Percentiles rank a stretch among this genome's conserved stretches.
Conservation (phyloP, 306 rosid species). For the Castanea mollissima region DNA sequence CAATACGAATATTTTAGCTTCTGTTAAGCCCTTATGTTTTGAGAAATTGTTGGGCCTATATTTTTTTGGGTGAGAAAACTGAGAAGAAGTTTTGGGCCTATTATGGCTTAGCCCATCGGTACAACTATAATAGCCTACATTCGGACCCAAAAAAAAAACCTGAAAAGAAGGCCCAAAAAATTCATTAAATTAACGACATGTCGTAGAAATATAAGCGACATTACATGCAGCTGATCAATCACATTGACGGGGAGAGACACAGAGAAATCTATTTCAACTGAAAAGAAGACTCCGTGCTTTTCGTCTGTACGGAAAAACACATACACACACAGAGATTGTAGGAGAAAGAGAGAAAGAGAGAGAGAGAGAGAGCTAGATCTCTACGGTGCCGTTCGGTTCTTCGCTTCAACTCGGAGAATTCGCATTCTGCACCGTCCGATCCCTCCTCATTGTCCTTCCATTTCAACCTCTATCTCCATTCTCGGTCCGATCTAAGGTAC, state of each 20-base stretch:
- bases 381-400: slow-evolving; percentile 38
- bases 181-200: not conserved
- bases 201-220: not conserved
- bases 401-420: slow-evolving; percentile 11
- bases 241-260: no score
- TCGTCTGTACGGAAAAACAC: not conserved
- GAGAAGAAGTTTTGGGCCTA: no score
- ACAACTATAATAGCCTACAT: no score
- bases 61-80: no score
- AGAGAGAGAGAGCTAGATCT: slow-evolving; percentile 6
- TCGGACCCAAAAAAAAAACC: not conserved
- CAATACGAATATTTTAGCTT: no score
- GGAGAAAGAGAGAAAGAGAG: no score
- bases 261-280: no score
- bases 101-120: no score
- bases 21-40: no score
- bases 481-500: slow-evolving; percentile 32
- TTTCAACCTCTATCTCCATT: slow-evolving; percentile 17
- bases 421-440: slow-evolving; percentile 48
- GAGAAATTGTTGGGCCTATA: no score
- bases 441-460: slow-evolving; percentile 16
- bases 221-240: not conserved
- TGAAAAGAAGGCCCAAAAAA: no score
- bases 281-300: not conserved
- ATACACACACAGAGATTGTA: no score